phyloP scores from a whole-genome alignment of 192 early-diverging fungal genomes.

The Radiomyces spectabilis region DNA sequence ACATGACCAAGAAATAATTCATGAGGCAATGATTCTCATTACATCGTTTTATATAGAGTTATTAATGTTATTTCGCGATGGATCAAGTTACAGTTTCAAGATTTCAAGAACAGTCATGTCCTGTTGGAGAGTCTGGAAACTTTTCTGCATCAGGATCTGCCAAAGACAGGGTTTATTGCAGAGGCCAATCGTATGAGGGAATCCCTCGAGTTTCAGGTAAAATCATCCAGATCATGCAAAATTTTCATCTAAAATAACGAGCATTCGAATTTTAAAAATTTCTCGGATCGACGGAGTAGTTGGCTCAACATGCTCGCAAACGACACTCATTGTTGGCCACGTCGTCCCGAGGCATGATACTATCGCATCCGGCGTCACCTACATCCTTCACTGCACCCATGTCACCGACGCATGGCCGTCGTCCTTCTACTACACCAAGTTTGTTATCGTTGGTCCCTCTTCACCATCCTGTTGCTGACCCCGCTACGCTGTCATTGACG shows the following conservation, averaged over 20 bases:
- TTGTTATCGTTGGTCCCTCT: neutral
- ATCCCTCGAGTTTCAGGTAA: conserved; percentile 4
- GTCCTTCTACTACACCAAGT: conserved; percentile 2
- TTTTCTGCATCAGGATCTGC: conserved; percentile 42
- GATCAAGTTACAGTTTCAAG: conserved; percentile 53
- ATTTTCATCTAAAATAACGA: too few species aligned
- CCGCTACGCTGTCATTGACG: neutral
- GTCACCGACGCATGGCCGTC: neutral
- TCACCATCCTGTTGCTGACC: too few species aligned
- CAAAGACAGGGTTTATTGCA: conserved; percentile 28
- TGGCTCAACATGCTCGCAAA: neutral
- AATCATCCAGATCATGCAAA: too few species aligned
- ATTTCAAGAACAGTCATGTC: conserved; percentile 37
- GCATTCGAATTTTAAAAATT: too few species aligned
- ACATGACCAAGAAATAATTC: too few species aligned
- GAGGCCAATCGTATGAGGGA: conserved; percentile 21
- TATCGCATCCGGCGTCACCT: neutral
- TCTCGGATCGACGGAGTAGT: too few species aligned
- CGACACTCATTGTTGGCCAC: neutral
- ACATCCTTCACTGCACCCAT: neutral
- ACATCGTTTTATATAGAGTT: conserved; percentile 36
- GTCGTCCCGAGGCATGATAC: too few species aligned
- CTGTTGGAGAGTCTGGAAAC: conserved; percentile 33
- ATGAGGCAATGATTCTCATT: too few species aligned
- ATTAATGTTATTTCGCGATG: conserved; percentile 54